Conservation (phyloP, 352 stramenopile species). For the Pythium aquatile region DNA sequence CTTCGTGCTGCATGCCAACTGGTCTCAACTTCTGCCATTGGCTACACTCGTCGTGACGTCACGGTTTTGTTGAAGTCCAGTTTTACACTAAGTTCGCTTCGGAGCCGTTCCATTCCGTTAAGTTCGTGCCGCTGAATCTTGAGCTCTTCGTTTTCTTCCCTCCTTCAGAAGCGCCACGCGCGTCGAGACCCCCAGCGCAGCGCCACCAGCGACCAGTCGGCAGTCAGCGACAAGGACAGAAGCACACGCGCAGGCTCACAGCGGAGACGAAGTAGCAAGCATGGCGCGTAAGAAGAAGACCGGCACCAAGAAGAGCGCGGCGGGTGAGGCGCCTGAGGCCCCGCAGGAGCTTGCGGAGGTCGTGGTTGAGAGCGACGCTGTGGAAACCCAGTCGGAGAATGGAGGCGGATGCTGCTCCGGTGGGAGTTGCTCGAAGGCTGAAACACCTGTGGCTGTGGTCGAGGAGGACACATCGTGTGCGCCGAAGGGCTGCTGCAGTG, state of each 20-base stretch:
- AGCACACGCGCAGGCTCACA: not conserved
- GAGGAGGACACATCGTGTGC: slow-evolving; percentile 2
- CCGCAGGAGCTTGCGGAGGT: not conserved
- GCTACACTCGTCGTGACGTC: too few species aligned
- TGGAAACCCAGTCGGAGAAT: not conserved
- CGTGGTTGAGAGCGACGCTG: not conserved
- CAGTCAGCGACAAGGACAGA: not conserved
- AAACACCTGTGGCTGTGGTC: not conserved
- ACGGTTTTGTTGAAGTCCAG: too few species aligned
- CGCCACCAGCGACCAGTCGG: not conserved
- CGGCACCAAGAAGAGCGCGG: not conserved
- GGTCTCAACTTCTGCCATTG: too few species aligned
- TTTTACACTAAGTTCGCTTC: not conserved
- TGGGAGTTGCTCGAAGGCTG: not conserved
- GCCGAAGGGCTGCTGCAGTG: slow-evolving; percentile 14
- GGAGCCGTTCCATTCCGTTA: not conserved
- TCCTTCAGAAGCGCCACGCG: not conserved
- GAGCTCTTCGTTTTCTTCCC: slow-evolving; percentile 4
- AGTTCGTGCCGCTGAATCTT: not conserved
- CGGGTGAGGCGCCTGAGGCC: too few species aligned
- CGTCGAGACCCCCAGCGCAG: not conserved
- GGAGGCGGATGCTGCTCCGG: not conserved
- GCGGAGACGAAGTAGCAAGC: too few species aligned
- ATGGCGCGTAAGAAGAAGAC: slow-evolving; percentile 1
- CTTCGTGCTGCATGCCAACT: too few species aligned